Base-by-base conservation (phyloP, 208 protist species). In the Wallacemonas sp. region DNA sequence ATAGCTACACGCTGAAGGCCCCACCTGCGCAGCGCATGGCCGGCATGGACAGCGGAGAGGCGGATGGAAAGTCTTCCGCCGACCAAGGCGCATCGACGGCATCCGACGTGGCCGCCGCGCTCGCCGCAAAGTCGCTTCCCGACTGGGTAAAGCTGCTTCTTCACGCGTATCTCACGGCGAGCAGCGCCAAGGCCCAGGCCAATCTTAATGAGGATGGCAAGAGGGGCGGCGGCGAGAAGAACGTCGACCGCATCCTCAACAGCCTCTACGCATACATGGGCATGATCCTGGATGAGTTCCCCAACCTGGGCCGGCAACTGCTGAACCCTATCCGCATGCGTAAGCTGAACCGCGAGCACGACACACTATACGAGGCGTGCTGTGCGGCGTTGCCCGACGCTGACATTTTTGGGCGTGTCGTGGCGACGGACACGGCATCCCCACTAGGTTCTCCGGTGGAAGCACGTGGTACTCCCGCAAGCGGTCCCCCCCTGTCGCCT, bases 181-280 rank as follows among this genome's bases (percentile, higher is more conserved):
- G 41, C 53, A 68, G 33, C 42, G 1, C 19, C 15, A 39, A 37
- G n/a, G 52, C 27, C 10, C 8, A 41, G 24, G 9, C 46, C 30
- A 68, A 15, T 38, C 68, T n/a, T n/a, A n/a, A n/a, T n/a, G n/a
- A n/a, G n/a, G 41, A 45, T 37, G 42, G 58, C 15, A 27, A 44
- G 13, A 21, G 60, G 8, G 4, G 44, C 59, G 63, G 39, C 32
- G 53, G 42, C 26, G 73, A 78, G 46, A 53, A 45, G 26, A 81
- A 81, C 45, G 59, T 73, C 26, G 66, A 67, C 30, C 33, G 48
- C 8, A 73, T 85, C 37, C 68, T 85, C 1, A 58, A 39, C 15
- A 73, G 68, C 24, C 34, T 85, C 29, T 79, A 67, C 37, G 57
- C 60, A 24, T 61, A 81, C 30, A 60, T 85, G 29, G 75, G 78